These are phyloP conservation scores for Aspergillus sp. DNA, from an alignment of 2,329 filamentous ascomycete species.

Conservation along the genomic window DNA sequence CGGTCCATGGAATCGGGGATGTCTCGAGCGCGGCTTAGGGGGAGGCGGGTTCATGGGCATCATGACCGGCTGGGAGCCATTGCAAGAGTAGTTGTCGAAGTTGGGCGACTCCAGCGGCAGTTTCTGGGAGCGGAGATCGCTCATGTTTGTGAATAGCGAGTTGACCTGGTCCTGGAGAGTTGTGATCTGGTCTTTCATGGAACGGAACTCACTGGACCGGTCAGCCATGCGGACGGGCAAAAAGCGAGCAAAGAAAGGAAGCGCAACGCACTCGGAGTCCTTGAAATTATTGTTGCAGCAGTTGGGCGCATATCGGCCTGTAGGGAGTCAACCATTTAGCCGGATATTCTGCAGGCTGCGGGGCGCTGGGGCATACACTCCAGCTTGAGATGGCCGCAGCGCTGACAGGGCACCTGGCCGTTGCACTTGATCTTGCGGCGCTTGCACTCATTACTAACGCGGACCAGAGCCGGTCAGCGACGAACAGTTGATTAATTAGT, in stretches of 20 bases:
- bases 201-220: slow-evolving; percentile 59
- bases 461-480: not conserved
- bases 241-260: slow-evolving; percentile 1
- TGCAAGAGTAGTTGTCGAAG: slow-evolving; percentile 27
- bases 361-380: slow-evolving; percentile 38
- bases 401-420: slow-evolving; percentile 54
- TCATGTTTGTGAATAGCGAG: slow-evolving; percentile 63
- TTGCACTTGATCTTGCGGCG: slow-evolving; percentile 61
- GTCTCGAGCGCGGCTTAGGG: slow-evolving; percentile 43
- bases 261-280: slow-evolving; percentile 60
- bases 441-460: slow-evolving; percentile 52
- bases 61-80: slow-evolving; percentile 31
- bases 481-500: not conserved
- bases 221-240: not conserved
- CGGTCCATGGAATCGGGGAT: slow-evolving; percentile 67
- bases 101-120: slow-evolving; percentile 23
- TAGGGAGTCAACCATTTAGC: not conserved
- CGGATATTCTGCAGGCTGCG: not conserved
- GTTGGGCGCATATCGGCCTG: slow-evolving; percentile 54
- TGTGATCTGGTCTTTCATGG: slow-evolving; percentile 64
- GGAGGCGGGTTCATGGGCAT: slow-evolving; percentile 31
- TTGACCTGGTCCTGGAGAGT: slow-evolving; percentile 78
- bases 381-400: slow-evolving; percentile 55
- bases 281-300: slow-evolving; percentile 72
- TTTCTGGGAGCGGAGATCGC: slow-evolving; percentile 49